Evolutionary conservation across 75 land plant species (phyloP).

Genomic region (Chamaecyparis obtusa): DNA sequence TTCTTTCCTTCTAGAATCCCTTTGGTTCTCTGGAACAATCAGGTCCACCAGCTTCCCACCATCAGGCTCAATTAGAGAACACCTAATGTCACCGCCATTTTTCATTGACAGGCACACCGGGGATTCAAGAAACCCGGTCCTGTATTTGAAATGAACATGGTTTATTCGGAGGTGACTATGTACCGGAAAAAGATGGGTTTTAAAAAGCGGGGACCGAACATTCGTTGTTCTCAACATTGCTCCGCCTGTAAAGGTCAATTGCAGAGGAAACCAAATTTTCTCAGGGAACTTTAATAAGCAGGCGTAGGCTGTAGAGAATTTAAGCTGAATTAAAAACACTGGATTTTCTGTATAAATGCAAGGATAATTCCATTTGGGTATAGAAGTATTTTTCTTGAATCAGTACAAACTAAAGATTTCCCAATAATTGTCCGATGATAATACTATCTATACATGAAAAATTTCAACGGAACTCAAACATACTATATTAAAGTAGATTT

Average conservation of each 20-base stretch:
- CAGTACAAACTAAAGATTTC: not conserved
- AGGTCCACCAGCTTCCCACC: conserved; percentile 82
- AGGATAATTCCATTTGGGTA: not conserved
- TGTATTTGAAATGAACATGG: not conserved
- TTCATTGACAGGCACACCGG: not conserved
- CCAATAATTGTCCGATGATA: not conserved
- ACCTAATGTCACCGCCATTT: conserved; percentile 4
- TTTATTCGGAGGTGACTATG: not conserved
- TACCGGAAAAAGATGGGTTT: not conserved
- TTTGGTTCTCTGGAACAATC: conserved; percentile 56
- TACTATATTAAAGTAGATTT: not conserved
- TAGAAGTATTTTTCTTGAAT: not conserved
- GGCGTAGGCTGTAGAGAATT: not conserved
- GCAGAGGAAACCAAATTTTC: not conserved
- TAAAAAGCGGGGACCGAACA: not conserved
- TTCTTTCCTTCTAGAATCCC: conserved; percentile 35
- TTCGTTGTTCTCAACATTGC: not conserved
- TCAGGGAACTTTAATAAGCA: not conserved
- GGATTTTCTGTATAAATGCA: not conserved
- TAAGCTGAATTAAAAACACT: not conserved
- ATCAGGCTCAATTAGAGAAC: conserved; percentile 82
- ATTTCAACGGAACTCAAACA: not conserved
- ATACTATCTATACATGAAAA: not conserved
- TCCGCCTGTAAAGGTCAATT: not conserved
- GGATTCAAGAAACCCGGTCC: not conserved